These are phyloP conservation scores for Bolboschoenus planiculmis DNA, from an alignment of 176 grass and related monocot species.

Conservation along the genomic window DNA sequence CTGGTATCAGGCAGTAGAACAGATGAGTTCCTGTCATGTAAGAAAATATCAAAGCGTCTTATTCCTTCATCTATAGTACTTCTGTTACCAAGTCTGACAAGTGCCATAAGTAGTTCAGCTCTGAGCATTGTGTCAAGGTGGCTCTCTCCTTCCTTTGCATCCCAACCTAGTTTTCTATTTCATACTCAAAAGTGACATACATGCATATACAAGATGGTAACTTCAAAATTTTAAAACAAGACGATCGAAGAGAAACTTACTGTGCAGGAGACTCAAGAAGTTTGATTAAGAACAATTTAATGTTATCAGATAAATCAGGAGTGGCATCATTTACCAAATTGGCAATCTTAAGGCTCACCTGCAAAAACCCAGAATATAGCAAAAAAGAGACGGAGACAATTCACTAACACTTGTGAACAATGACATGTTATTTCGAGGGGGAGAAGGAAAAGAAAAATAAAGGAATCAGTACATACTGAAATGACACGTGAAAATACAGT, in stretches of 20 bases:
- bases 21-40: slow-evolving; percentile 46
- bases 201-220: slow-evolving; percentile 15
- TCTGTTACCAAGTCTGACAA: slow-evolving; percentile 54
- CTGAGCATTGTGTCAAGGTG: slow-evolving; percentile 75
- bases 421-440: background rate
- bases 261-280: slow-evolving; percentile 59
- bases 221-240: slow-evolving; percentile 18
- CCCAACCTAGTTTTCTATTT: slow-evolving; percentile 86
- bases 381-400: background rate
- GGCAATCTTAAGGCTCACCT: slow-evolving; percentile 55
- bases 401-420: background rate
- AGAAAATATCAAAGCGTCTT: slow-evolving; percentile 50
- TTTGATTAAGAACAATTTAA: slow-evolving; percentile 67
- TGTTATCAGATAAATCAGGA: slow-evolving; percentile 51
- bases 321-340: slow-evolving; percentile 57
- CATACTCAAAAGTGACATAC: slow-evolving; percentile 12
- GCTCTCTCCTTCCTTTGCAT: slow-evolving; percentile 49
- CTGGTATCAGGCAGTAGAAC: slow-evolving; percentile 62
- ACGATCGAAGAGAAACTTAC: slow-evolving; percentile 36
- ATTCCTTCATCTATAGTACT: slow-evolving; percentile 64
- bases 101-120: slow-evolving; percentile 51
- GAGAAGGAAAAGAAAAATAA: background rate
- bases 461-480: slow-evolving; percentile 41
- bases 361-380: slow-evolving; percentile 8
- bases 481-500: slow-evolving; percentile 66